These are phyloP conservation scores for Mycena sanguinolenta DNA, from an alignment of 768 basidiomycete species.

Conservation along the genomic window DNA sequence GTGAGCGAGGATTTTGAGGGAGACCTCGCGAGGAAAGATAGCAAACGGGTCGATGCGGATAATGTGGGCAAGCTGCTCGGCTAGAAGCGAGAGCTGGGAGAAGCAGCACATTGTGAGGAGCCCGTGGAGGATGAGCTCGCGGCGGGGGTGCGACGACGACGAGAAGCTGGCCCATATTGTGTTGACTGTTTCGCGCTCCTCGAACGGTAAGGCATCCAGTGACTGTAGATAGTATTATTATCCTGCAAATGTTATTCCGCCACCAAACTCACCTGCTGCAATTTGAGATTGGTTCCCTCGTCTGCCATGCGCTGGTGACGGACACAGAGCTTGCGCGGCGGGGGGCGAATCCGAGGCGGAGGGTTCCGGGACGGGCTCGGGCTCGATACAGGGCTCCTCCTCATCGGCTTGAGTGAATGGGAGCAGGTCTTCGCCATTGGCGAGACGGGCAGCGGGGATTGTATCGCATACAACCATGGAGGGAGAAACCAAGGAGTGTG, in stretches of 20 bases:
- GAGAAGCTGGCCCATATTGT: conserved; percentile 98
- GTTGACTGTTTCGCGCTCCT: conserved; percentile 90
- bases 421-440: conserved; percentile 42
- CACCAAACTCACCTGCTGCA: conserved; percentile 81
- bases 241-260: not conserved
- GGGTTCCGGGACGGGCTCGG: conserved; percentile 33
- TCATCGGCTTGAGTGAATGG: conserved; percentile 30
- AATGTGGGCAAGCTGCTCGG: conserved; percentile 90
- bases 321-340: conserved; percentile 86
- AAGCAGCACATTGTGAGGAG: conserved; percentile 99
- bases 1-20: conserved; percentile 86
- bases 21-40: conserved; percentile 91
- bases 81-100: conserved; percentile 95
- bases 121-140: conserved; percentile 95
- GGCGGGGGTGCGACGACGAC: conserved; percentile 89
- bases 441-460: conserved; percentile 72
- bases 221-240: conserved; percentile 65
- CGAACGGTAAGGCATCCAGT: conserved; percentile 87
- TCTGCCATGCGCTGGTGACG: conserved; percentile 97
- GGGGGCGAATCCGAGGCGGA: conserved; percentile 42
- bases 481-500: conserved; percentile 17
- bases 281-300: conserved; percentile 90
- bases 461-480: conserved; percentile 72
- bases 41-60: conserved; percentile 96
- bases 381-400: conserved; percentile 35